Evolutionary conservation across 176 grass and related monocot species (phyloP).

Genomic region (Musa beccarii): DNA sequence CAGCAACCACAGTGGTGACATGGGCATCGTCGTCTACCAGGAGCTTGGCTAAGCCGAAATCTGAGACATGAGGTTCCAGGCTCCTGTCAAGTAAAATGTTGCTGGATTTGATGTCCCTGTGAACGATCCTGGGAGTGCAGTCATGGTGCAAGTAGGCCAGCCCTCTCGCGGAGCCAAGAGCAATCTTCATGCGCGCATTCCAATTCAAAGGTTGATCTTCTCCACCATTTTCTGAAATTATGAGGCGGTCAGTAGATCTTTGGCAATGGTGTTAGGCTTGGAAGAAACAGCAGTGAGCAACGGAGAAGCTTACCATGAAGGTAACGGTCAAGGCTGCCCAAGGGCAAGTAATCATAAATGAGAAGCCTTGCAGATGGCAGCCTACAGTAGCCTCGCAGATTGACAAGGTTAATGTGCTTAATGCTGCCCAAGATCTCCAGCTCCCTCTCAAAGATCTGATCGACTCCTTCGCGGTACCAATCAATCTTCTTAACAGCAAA

Average conservation of each 20-base stretch:
- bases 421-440: constrained; percentile 89
- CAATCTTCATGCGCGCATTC: constrained; percentile 95
- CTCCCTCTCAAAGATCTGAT: constrained; percentile 73
- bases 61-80: constrained; percentile 76
- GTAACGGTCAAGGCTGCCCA: constrained; percentile 73
- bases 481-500: constrained; percentile 90
- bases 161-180: constrained; percentile 63
- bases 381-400: constrained; percentile 69
- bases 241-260: not conserved
- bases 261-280: not conserved
- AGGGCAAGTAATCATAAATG: constrained; percentile 77
- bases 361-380: constrained; percentile 61
- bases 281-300: not conserved
- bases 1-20: constrained; percentile 75
- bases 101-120: constrained; percentile 92
- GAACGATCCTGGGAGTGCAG: constrained; percentile 84
- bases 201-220: constrained; percentile 91
- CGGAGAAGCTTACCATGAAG: constrained; percentile 51
- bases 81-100: constrained; percentile 87
- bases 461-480: constrained; percentile 33
- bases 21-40: constrained; percentile 62
- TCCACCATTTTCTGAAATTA: constrained; percentile 52
- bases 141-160: constrained; percentile 91
- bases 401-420: constrained; percentile 93
- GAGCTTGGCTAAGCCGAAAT: constrained; percentile 90